Percentiles rank a stretch among this genome's conserved stretches.
Evolutionary conservation across 805 yeast species (phyloP).

Genomic region (Wickerhamiella azymoides): DNA sequence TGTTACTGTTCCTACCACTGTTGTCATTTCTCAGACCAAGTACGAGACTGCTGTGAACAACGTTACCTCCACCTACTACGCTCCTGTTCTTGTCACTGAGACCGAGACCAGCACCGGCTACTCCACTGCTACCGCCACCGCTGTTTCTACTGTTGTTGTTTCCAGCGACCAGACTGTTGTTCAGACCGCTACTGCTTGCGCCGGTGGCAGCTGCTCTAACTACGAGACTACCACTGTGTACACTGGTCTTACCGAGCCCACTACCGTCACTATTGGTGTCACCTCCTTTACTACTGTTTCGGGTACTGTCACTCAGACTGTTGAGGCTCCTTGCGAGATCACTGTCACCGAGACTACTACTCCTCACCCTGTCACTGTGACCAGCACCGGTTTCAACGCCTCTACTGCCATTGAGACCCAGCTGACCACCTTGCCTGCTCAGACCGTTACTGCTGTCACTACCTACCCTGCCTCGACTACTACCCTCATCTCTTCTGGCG

Average conservation of each 20-base stretch:
- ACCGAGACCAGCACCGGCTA: slow-evolving; percentile 7
- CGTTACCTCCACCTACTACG: slow-evolving; percentile 5
- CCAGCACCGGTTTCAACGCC: slow-evolving; percentile 1
- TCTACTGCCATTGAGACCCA: background rate
- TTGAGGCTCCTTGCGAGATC: slow-evolving; percentile 5
- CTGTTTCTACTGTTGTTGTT: slow-evolving; percentile 1
- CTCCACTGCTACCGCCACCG: slow-evolving; percentile 7
- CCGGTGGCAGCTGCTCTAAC: background rate
- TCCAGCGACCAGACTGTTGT: slow-evolving; percentile 4
- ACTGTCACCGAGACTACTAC: slow-evolving; percentile 6
- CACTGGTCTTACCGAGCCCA: slow-evolving; percentile 6
- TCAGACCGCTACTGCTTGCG: slow-evolving; percentile 6
- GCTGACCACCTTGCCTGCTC: slow-evolving; percentile 1
- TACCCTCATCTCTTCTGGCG: slow-evolving; percentile 5
- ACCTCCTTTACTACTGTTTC: background rate
- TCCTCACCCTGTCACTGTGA: background rate
- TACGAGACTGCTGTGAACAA: slow-evolving; percentile 2
- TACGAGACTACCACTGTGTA: slow-evolving; percentile 1
- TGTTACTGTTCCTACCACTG: slow-evolving; percentile 7
- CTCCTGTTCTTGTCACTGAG: slow-evolving; percentile 6
- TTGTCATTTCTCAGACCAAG: slow-evolving; percentile 2
- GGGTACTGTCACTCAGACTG: slow-evolving; percentile 7
- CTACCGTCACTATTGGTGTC: slow-evolving; percentile 3
- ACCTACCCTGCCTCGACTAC: slow-evolving; percentile 5
- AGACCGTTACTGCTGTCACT: slow-evolving; percentile 1